Conservation (phyloP, 306 rosid genomes). For the Cucumis hystrix region DNA sequence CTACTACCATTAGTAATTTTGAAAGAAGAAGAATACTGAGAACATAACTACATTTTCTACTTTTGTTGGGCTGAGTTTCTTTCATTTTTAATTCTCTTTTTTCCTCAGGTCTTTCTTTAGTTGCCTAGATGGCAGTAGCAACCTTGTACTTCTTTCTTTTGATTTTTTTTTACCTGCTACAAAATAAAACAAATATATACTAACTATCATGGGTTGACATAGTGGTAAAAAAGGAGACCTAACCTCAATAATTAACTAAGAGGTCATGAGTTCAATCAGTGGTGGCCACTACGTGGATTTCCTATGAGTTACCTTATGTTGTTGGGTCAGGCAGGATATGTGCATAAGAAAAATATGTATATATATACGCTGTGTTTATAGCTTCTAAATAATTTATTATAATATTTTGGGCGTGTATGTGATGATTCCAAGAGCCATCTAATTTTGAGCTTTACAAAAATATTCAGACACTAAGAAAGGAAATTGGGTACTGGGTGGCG, state of each 20-base stretch:
- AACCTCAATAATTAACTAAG: too few relatives aligned
- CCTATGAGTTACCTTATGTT: too few relatives aligned
- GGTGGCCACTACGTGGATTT: too few relatives aligned
- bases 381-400: neutral
- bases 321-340: too few relatives aligned
- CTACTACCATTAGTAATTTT: neutral
- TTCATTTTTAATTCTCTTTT: neutral
- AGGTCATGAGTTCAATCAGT: too few relatives aligned
- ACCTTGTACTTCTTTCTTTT: neutral
- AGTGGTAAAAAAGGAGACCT: too few relatives aligned
- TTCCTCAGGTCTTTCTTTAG: neutral
- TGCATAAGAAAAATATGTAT: too few relatives aligned
- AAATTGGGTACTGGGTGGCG: conserved; percentile 90
- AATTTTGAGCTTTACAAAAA: conserved; percentile 3
- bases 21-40: neutral
- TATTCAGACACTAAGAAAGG: conserved; percentile 46
- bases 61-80: neutral
- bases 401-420: neutral
- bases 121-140: neutral
- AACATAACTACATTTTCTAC: neutral
- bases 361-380: neutral
- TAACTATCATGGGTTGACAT: too few relatives aligned
- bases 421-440: neutral
- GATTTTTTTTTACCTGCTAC: neutral
- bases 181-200: neutral